These are phyloP conservation scores for Chalciporus sp. DNA, from an alignment of 1,284 basidiomycete species.

Conservation along the genomic window DNA sequence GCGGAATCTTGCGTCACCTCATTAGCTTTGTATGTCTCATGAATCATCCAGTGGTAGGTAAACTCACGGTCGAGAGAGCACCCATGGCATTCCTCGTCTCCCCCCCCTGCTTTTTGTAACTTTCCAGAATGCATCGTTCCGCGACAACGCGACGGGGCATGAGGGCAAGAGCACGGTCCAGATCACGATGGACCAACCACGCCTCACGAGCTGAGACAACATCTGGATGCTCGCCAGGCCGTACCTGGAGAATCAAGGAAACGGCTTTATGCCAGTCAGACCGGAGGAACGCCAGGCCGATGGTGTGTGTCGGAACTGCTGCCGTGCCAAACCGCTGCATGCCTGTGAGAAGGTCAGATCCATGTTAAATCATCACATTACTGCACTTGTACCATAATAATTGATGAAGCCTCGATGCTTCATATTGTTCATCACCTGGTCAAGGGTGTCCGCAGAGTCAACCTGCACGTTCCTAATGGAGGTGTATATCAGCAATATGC, in stretches of 20 bases:
- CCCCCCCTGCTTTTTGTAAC: slow-evolving; percentile 79
- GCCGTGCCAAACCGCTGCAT: slow-evolving; percentile 99
- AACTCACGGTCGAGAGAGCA: slow-evolving; percentile 77
- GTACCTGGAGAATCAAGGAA: slow-evolving; percentile 77
- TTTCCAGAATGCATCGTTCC: slow-evolving; percentile 90
- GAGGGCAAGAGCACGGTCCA: slow-evolving; percentile 75
- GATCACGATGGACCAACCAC: slow-evolving; percentile 79
- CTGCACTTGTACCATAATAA: slow-evolving; percentile 77
- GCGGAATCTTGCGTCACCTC: slow-evolving; percentile 72
- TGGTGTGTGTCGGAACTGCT: slow-evolving; percentile 91
- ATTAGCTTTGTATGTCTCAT: neutral
- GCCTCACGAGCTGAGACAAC: slow-evolving; percentile 77
- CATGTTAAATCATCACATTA: neutral
- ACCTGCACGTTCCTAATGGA: slow-evolving; percentile 76
- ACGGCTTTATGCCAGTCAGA: slow-evolving; percentile 90
- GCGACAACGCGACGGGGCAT: slow-evolving; percentile 92
- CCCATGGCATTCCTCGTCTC: slow-evolving; percentile 84
- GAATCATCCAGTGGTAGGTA: slow-evolving; percentile 1
- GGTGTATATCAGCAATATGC: slow-evolving; percentile 6
- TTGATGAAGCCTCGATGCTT: slow-evolving; percentile 94
- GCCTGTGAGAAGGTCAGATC: slow-evolving; percentile 48
- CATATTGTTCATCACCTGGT: slow-evolving; percentile 79
- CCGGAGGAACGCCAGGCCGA: slow-evolving; percentile 87
- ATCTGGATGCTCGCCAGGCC: slow-evolving; percentile 91
- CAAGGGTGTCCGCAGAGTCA: slow-evolving; percentile 70